phyloP scores from a whole-genome alignment of 805 yeast genomes.

The Metschnikowia baotianmanensis region DNA sequence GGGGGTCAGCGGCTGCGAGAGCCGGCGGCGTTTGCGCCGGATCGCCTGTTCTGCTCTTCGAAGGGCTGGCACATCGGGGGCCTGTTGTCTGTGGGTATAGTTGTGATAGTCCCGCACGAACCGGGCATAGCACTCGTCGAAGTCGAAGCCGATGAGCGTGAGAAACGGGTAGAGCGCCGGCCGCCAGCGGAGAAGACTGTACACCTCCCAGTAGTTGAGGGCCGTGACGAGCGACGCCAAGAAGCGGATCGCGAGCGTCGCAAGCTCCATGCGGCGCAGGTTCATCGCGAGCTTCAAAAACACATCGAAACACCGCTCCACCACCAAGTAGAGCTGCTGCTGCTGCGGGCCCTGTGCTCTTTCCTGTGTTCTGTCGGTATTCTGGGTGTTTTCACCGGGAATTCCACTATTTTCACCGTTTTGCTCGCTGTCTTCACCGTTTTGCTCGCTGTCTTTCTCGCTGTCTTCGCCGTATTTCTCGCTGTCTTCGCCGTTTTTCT shows the following conservation, averaged over 20 bases:
- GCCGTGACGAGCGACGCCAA: constrained; percentile 37
- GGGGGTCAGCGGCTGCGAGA: constrained; percentile 8
- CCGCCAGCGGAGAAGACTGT: constrained; percentile 40
- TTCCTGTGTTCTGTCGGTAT: no score
- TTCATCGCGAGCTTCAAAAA: constrained; percentile 36
- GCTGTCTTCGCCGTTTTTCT: no score
- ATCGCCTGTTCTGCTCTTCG: constrained; percentile 1
- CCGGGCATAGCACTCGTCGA: constrained; percentile 38
- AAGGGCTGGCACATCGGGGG: constrained; percentile 1
- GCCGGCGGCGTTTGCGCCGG: constrained; percentile 4
- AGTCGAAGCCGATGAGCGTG: constrained; percentile 36
- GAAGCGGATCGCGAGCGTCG: constrained; percentile 36
- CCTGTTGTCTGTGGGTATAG: constrained; percentile 23
- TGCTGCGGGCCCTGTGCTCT: constrained; percentile 28
- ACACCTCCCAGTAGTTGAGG: constrained; percentile 45
- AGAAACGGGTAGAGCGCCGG: constrained; percentile 43
- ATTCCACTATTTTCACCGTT: no score
- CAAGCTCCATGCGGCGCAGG: constrained; percentile 27
- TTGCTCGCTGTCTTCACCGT: no score
- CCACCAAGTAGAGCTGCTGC: constrained; percentile 31
- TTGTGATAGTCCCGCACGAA: constrained; percentile 34
- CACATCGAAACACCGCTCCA: constrained; percentile 39
- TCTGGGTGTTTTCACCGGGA: no score
- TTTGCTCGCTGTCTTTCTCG: no score
- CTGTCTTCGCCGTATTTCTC: no score